phyloP scores from a whole-genome alignment of 2,329 filamentous ascomycete species.

The Alternaria brassicicola region DNA sequence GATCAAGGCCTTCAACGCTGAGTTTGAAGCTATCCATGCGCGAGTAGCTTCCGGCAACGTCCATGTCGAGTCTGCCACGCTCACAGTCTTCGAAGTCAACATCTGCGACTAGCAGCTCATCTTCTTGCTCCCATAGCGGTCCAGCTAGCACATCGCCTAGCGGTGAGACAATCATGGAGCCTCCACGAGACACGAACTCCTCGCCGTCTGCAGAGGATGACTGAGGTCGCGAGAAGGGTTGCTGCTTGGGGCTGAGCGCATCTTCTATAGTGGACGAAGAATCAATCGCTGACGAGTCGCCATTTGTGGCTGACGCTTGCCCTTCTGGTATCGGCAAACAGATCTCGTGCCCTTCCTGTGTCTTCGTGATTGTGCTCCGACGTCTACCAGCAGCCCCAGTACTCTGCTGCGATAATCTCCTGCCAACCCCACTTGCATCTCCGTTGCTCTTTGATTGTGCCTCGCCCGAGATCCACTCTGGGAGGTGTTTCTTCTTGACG shows the following conservation, averaged over 20 bases:
- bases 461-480: constrained; percentile 59
- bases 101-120: constrained; percentile 70
- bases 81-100: constrained; percentile 90
- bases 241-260: constrained; percentile 22
- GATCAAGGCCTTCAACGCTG: constrained; percentile 64
- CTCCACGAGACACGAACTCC: constrained; percentile 72
- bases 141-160: constrained; percentile 79
- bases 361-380: constrained; percentile 49
- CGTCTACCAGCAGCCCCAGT: constrained; percentile 33
- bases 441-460: constrained; percentile 1
- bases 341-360: constrained; percentile 55
- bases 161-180: constrained; percentile 81
- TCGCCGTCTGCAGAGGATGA: constrained; percentile 34
- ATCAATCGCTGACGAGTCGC: constrained; percentile 33
- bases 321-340: constrained; percentile 48
- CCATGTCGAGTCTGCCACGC: constrained; percentile 78
- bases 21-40: constrained; percentile 70
- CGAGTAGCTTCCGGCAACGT: constrained; percentile 85
- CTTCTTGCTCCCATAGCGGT: constrained; percentile 79
- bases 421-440: constrained; percentile 7
- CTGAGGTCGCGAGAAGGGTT: constrained; percentile 10
- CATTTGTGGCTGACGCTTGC: constrained; percentile 12
- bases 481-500: constrained; percentile 64
- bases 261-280: constrained; percentile 22
- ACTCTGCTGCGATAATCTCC: constrained; percentile 6